Conservation (phyloP, 108 stramenopile species). For the Cyclotella cryptica region DNA sequence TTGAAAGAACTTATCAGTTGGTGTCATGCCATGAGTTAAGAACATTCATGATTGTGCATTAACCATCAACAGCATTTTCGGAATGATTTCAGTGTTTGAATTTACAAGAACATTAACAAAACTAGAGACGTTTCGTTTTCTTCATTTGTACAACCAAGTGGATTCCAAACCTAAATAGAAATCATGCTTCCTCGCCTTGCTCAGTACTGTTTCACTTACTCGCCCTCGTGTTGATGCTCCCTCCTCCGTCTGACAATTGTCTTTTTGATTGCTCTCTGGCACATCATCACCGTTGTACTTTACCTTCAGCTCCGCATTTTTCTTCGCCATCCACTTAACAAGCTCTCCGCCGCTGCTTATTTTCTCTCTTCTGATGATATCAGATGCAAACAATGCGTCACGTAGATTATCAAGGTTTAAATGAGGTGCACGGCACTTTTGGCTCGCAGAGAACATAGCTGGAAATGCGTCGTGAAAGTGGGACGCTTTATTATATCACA, state of each 20-base stretch:
- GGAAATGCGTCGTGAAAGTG: constrained; percentile 57
- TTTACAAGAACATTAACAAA: no score
- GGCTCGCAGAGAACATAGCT: constrained; percentile 86
- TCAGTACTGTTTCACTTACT: constrained; percentile 57
- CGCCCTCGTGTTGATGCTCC: constrained; percentile 8
- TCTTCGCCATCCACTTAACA: constrained; percentile 65
- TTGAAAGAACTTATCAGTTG: neutral
- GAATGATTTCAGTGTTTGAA: no score
- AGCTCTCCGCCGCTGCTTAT: constrained; percentile 57
- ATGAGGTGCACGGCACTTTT: constrained; percentile 83
- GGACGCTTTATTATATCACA: constrained; percentile 43
- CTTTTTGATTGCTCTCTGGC: neutral
- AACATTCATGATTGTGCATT: neutral
- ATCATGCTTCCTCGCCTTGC: constrained; percentile 68
- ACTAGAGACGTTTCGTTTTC: neutral
- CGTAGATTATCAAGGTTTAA: constrained; percentile 88
- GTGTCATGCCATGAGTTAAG: neutral
- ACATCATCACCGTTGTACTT: constrained; percentile 19
- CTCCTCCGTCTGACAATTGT: constrained; percentile 6
- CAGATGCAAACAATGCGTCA: constrained; percentile 82
- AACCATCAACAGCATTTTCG: no score
- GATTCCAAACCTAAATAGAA: constrained; percentile 89
- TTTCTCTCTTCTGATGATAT: constrained; percentile 63
- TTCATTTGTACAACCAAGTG: constrained; percentile 70
- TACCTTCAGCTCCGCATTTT: constrained; percentile 55